Percentiles rank a stretch among this genome's conserved stretches.
Evolutionary conservation across 2,329 filamentous ascomycete species (phyloP).

Genomic region (Ophiostoma pallidulum): DNA sequence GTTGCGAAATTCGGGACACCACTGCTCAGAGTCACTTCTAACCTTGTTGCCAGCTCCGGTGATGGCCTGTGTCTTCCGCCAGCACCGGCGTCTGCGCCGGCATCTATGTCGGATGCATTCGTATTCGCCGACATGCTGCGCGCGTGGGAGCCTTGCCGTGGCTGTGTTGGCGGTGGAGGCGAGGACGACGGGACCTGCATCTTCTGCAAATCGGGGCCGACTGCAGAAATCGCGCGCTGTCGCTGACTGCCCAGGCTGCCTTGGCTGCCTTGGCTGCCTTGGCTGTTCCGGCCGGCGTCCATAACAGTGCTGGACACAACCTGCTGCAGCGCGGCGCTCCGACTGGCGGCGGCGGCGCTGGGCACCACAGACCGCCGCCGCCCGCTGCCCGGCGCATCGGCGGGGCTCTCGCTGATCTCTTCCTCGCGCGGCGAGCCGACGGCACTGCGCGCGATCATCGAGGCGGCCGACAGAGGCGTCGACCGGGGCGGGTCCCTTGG

Average conservation of each 20-base stretch:
- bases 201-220: neutral
- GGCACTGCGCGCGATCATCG: neutral
- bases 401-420: conserved; percentile 45
- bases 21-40: neutral
- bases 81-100: neutral
- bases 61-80: conserved; percentile 25
- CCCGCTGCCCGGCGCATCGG: conserved; percentile 46
- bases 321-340: conserved; percentile 30
- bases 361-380: conserved; percentile 33
- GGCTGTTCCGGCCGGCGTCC: too few species aligned
- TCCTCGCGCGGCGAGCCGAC: conserved; percentile 22
- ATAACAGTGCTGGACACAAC: conserved; percentile 26
- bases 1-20: too few species aligned
- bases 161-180: neutral
- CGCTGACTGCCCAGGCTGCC: too few species aligned
- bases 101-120: conserved; percentile 15
- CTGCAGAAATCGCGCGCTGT: neutral
- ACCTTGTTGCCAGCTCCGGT: conserved; percentile 18
- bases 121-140: conserved; percentile 14
- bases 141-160: neutral
- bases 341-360: conserved; percentile 26
- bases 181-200: neutral
- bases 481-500: conserved; percentile 7
- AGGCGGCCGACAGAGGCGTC: neutral
- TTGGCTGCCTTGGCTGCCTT: too few species aligned